Base-by-base conservation (phyloP, 306 rosid species). In the Cucurbita argyrosperma region DNA sequence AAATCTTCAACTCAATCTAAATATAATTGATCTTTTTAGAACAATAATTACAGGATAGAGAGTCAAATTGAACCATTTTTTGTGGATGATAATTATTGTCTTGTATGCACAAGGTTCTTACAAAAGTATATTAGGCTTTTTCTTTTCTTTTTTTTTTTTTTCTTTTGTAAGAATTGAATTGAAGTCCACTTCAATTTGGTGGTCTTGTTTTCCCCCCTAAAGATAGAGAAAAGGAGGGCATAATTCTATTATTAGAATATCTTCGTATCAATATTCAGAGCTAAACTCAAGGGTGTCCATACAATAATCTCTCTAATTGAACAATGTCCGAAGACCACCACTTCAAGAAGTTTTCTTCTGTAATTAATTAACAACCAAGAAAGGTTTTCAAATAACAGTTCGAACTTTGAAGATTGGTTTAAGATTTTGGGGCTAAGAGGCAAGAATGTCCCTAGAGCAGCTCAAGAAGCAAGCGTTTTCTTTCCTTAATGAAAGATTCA, bases 401-500 rank as follows among this genome's bases (percentile, higher is more conserved):
- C 2, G 11, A 43, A 8, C 10, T 38, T 56, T 3, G 12, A 7
- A 39, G 7, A 6, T 30, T 30, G 35, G 35, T 30, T 30, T 30
- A 30, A 2, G 35, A 30, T 30, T 30, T 30, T 2, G 35, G 35
- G 35, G 35, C 35, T 30, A 2, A 30, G 35, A 30, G 35, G 35
- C 35, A 30, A 30, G 79, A 74, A 16, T 82, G 77, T 57, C 90
- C 19, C 83, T 91, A 15, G 76, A 77, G n/a, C 91, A 84, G 45
- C 65, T 91, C 23, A 91, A 82, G 76, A 86, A 57, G 76, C 87
- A 88, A 40, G 88, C 96, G 13, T 70, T 93, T 77, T 71, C 37
- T 77, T 91, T 86, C 60, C 76, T 84, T 0, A 87, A 85, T 55
- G 86, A 86, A 62, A 91, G 87, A 77, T 91, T 82, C 81, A 91